These are phyloP conservation scores for Reticulascus tulasneorum DNA, from an alignment of 2,329 filamentous ascomycete genomes.

Conservation along the genomic window DNA sequence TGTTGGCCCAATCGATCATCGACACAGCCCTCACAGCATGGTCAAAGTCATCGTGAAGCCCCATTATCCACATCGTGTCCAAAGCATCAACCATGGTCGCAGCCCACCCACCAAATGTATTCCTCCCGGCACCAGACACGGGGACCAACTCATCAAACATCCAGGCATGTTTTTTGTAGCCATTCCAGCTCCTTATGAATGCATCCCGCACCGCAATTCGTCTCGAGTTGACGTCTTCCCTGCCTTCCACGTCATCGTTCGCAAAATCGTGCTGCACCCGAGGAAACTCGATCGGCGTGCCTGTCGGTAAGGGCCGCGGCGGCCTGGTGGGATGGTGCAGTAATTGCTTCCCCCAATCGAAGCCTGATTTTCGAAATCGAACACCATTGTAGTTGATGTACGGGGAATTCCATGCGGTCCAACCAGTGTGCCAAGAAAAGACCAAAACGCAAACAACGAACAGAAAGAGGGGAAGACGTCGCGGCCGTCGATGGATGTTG, in stretches of 20 bases:
- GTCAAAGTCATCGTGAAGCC: constrained; percentile 50
- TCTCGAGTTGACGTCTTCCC: constrained; percentile 23
- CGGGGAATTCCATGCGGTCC: constrained; percentile 4
- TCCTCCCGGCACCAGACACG: constrained; percentile 39
- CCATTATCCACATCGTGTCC: constrained; percentile 59
- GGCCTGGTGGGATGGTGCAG: constrained; percentile 27
- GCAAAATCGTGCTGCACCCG: constrained; percentile 24
- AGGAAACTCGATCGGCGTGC: constrained; percentile 20
- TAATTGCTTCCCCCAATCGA: constrained; percentile 32
- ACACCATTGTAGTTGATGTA: constrained; percentile 7
- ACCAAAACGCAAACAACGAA: constrained; percentile 6
- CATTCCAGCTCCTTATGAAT: constrained; percentile 44
- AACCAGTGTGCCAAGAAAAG: constrained; percentile 9
- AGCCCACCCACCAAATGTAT: constrained; percentile 51
- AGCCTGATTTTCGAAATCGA: constrained; percentile 20
- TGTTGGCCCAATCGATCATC: constrained; percentile 52
- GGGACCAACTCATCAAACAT: constrained; percentile 53
- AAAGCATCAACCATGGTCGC: constrained; percentile 57
- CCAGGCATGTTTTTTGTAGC: constrained; percentile 53
- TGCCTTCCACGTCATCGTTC: constrained; percentile 28
- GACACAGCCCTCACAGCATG: constrained; percentile 46
- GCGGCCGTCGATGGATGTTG: constrained; percentile 12
- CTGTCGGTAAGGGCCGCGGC: constrained; percentile 29
- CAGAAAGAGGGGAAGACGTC: constrained; percentile 12
- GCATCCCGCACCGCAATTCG: constrained; percentile 33